Conservation (phyloP, 2,329 filamentous ascomycete genomes). For the Ceratocystis destructans region DNA sequence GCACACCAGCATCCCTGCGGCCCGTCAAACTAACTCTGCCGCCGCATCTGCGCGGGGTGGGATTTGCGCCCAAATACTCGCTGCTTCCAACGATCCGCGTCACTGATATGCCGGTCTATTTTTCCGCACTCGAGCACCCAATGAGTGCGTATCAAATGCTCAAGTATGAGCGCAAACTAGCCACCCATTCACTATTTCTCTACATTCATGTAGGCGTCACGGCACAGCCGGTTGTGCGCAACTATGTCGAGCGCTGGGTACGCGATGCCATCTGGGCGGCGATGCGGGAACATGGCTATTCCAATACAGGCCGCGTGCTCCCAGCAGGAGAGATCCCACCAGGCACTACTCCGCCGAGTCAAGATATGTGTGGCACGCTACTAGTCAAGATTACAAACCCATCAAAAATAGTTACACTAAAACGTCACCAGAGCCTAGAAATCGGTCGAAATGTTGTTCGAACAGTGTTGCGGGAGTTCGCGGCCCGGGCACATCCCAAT, state of each 20-base stretch:
- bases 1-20: background rate
- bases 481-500: background rate
- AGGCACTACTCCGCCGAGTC: background rate
- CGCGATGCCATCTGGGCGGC: slow-evolving; percentile 16
- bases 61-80: slow-evolving; percentile 13
- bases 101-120: slow-evolving; percentile 17
- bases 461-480: background rate
- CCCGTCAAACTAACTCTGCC: slow-evolving; percentile 7
- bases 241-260: slow-evolving; percentile 18
- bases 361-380: slow-evolving; percentile 17
- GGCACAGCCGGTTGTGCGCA: slow-evolving; percentile 17
- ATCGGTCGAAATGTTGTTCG: slow-evolving; percentile 14
- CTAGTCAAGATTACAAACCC: slow-evolving; percentile 14
- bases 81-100: slow-evolving; percentile 9
- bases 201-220: slow-evolving; percentile 16
- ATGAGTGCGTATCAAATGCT: slow-evolving; percentile 18
- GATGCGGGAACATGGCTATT: slow-evolving; percentile 16
- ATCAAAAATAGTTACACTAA: slow-evolving; percentile 1
- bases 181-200: slow-evolving; percentile 17
- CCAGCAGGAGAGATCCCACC: background rate
- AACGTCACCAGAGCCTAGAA: background rate
- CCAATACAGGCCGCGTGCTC: slow-evolving; percentile 14
- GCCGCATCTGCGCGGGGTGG: background rate
- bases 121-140: slow-evolving; percentile 14
- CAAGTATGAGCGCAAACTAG: slow-evolving; percentile 18